Conservation (phyloP, 306 rosid species). For the Trichosanthes truncata region DNA sequence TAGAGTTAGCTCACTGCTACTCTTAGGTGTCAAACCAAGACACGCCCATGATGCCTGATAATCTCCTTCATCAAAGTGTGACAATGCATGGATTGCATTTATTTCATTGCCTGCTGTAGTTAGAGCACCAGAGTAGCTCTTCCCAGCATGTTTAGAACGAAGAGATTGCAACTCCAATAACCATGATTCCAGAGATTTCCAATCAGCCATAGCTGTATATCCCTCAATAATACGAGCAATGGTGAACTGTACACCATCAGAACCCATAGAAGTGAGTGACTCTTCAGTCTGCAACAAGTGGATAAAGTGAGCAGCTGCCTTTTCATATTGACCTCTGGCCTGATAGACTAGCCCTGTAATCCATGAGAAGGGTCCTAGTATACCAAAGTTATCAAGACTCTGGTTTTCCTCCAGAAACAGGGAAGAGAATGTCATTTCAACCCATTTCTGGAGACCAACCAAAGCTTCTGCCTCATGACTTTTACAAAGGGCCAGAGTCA, state of each 20-base stretch:
- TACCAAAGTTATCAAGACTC: constrained; percentile 26
- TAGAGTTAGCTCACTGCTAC: constrained; percentile 87
- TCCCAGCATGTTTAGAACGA: constrained; percentile 88
- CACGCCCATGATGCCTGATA: constrained; percentile 78
- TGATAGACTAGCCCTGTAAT: constrained; percentile 78
- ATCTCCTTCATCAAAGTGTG: constrained; percentile 85
- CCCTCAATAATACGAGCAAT: constrained; percentile 87
- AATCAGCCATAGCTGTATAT: constrained; percentile 79
- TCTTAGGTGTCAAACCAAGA: constrained; percentile 95
- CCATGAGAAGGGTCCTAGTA: constrained; percentile 60
- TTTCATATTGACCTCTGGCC: constrained; percentile 84
- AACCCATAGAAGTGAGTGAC: constrained; percentile 63
- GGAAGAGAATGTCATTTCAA: constrained; percentile 50
- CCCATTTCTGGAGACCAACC: constrained; percentile 78
- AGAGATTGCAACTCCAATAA: constrained; percentile 74
- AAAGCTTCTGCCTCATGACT: constrained; percentile 75
- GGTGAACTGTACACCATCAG: constrained; percentile 88
- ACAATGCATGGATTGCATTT: constrained; percentile 89
- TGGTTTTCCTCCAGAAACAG: constrained; percentile 63
- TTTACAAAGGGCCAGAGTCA: constrained; percentile 73
- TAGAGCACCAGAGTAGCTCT: constrained; percentile 82
- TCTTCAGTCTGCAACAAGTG: constrained; percentile 78
- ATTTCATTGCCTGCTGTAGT: constrained; percentile 90
- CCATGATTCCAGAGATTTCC: constrained; percentile 94
- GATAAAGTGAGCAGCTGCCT: constrained; percentile 77